Conservation (phyloP, 2,329 filamentous ascomycete species). For the Ascochyta clinopodiicola region DNA sequence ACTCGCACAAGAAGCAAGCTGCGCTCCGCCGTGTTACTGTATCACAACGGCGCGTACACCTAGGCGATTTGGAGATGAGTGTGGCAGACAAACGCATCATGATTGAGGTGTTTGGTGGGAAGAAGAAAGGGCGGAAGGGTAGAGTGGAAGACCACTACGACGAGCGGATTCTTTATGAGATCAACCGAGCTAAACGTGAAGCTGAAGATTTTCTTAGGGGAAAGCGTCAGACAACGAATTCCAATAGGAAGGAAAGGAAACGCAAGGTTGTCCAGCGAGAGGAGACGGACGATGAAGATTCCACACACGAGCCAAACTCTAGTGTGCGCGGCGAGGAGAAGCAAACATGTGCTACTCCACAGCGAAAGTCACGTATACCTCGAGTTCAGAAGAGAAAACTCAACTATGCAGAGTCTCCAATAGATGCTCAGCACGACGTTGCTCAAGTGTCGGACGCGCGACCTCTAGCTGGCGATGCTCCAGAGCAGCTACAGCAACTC, state of each 20-base stretch:
- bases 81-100: slow-evolving; percentile 29
- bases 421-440: background rate
- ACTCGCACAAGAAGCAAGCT: slow-evolving; percentile 42
- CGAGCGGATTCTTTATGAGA: slow-evolving; percentile 11
- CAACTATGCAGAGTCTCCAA: slow-evolving; percentile 18
- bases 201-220: background rate
- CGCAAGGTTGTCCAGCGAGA: background rate
- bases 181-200: slow-evolving; percentile 7
- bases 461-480: background rate
- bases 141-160: slow-evolving; percentile 18
- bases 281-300: slow-evolving; percentile 7
- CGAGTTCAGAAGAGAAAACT: slow-evolving; percentile 21
- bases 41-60: slow-evolving; percentile 34
- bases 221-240: background rate
- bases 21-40: slow-evolving; percentile 27
- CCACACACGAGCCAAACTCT: background rate
- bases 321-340: background rate
- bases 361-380: background rate
- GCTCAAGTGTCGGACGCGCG: background rate
- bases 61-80: slow-evolving; percentile 40
- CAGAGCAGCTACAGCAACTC: slow-evolving; percentile 1
- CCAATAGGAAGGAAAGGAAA: slow-evolving; percentile 6
- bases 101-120: slow-evolving; percentile 10
- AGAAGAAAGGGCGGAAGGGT: slow-evolving; percentile 6
- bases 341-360: slow-evolving; percentile 5